Conservation (phyloP, 805 yeast species). For the Ogataea henricii region DNA sequence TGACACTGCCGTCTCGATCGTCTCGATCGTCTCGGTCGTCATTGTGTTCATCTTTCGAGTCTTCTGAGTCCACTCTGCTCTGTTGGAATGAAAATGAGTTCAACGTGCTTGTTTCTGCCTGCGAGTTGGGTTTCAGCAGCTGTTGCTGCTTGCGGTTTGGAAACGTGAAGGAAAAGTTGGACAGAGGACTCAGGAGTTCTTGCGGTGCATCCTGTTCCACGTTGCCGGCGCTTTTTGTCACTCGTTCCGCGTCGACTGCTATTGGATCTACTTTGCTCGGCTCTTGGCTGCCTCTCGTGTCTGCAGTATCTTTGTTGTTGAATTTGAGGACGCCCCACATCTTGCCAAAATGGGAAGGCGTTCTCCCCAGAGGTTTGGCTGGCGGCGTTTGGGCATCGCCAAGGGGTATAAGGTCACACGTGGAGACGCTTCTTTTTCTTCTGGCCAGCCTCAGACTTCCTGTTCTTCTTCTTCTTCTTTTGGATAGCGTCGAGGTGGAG, state of each 20-base stretch:
- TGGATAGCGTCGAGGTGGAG: slow-evolving; percentile 19
- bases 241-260: background rate
- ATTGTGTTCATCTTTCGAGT: background rate
- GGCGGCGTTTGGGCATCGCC: background rate
- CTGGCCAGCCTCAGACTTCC: slow-evolving; percentile 21
- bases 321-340: slow-evolving; percentile 18
- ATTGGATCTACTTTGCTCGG: background rate
- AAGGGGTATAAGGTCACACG: slow-evolving; percentile 2
- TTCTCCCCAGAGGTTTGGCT: slow-evolving; percentile 2
- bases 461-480: slow-evolving; percentile 16
- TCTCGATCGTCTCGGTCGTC: slow-evolving; percentile 7
- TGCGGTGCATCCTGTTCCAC: background rate
- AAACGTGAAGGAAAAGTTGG: slow-evolving; percentile 12
- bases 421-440: background rate
- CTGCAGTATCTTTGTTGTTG: slow-evolving; percentile 3
- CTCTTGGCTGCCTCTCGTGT: background rate
- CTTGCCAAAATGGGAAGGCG: slow-evolving; percentile 10
- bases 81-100: background rate
- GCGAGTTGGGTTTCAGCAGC: slow-evolving; percentile 1
- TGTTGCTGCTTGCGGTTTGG: slow-evolving; percentile 3
- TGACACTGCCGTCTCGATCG: slow-evolving; percentile 7
- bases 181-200: background rate
- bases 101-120: background rate
- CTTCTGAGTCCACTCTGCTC: background rate
- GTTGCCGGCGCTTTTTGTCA: background rate